Evolutionary conservation across 169 alveolate species (phyloP), one percentile per base, ranked within the genome.

Genomic region (Eimeria maxima): DNA sequence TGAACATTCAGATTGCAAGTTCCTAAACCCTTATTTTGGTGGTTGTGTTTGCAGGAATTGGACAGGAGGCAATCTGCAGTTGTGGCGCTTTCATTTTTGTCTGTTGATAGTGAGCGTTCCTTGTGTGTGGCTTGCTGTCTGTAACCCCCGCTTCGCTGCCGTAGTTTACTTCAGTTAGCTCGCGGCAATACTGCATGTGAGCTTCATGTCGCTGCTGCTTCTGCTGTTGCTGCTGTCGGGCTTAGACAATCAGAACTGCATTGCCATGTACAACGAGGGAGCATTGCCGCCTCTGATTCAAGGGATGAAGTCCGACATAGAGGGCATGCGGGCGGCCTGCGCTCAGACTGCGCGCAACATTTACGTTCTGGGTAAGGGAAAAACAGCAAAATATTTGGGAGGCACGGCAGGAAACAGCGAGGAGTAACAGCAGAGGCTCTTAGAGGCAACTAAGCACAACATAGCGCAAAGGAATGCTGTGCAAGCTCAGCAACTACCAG

Each of bases 31-130:
- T 33, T 33, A 7, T 86, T 57, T 38, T 6, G 57, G 20, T 57
- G 27, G 55, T 14, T 50, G n/a, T 42, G 47, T 45, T 47, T 65
- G 50, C 94, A 97, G 98, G 99, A 98, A 91, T 97, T 95, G 71
- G 99, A 98, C 93, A 97, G 99, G 50, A 97, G 97, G 44, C 99
- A 98, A 47, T 99, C 99, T 27, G 99, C 99, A 63, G 98, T 98
- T 60, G 99, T 98, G 60, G 99, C 99, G 16, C 97, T 98, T 57
- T 98, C 99, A 65, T 98, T 98, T 83, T 97, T 98, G 86, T 98
- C 99, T 10, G 98, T 97, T 13, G 98, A 98, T 55, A 98, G 99
- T 97, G 44, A 95, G 80, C 57, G 16, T 18, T 60, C 24, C 4
- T 22, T 24, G 24, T 29, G 76, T 67, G 76, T 67, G 27, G 27